Conservation (phyloP, 441 rosid genomes). For the Bruguiera hainesii region DNA sequence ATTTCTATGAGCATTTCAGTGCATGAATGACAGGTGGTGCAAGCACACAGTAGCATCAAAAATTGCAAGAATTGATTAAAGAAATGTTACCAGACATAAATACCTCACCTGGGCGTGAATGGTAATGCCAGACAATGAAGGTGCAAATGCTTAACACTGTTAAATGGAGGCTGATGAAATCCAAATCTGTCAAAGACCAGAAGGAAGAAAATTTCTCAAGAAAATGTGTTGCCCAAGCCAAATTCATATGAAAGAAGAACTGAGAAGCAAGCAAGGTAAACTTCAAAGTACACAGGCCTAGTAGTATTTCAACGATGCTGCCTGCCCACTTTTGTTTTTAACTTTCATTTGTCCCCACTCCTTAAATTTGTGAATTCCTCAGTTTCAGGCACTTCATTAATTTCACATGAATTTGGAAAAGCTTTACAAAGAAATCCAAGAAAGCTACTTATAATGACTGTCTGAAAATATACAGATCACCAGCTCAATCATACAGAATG, state of each 20-base stretch:
- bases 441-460: too few relatives aligned
- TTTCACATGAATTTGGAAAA: too few relatives aligned
- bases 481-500: neutral
- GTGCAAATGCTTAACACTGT: constrained; percentile 82
- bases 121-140: constrained; percentile 90
- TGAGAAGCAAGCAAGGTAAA: too few relatives aligned
- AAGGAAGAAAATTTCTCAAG: neutral
- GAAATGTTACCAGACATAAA: neutral
- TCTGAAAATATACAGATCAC: constrained; percentile 1
- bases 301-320: too few relatives aligned
- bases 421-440: too few relatives aligned
- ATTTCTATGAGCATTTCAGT: neutral
- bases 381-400: too few relatives aligned
- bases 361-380: too few relatives aligned
- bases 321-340: too few relatives aligned
- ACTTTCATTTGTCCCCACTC: too few relatives aligned
- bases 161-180: constrained; percentile 86
- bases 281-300: too few relatives aligned
- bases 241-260: neutral
- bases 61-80: neutral
- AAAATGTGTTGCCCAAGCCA: neutral
- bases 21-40: constrained; percentile 3
- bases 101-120: constrained; percentile 40
- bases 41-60: constrained; percentile 7
- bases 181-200: constrained; percentile 32